These are phyloP conservation scores for Candida glaebosa DNA, from an alignment of 805 yeast species.

Conservation along the genomic window DNA sequence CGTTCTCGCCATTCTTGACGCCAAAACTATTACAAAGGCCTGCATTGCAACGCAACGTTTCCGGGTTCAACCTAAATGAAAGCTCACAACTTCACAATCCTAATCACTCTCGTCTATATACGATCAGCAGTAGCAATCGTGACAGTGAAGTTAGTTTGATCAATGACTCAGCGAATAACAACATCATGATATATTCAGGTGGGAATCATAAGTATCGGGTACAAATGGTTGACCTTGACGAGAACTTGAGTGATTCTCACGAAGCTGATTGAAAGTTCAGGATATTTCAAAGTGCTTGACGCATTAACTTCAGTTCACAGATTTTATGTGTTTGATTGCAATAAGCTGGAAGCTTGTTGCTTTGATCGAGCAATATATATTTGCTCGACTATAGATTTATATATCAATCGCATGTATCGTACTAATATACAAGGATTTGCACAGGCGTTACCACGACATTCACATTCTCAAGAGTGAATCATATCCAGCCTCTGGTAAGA, in stretches of 20 bases:
- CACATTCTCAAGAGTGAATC: too few species aligned
- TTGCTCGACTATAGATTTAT: background rate
- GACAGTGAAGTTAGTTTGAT: background rate
- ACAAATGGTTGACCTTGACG: conserved; percentile 7
- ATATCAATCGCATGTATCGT: too few species aligned
- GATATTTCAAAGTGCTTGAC: background rate
- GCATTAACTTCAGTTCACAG: too few species aligned
- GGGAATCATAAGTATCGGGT: conserved; percentile 20
- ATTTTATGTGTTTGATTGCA: too few species aligned
- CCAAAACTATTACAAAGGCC: conserved; percentile 3
- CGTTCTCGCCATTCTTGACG: conserved; percentile 14
- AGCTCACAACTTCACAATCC: conserved; percentile 6
- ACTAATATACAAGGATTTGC: too few species aligned
- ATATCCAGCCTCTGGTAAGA: too few species aligned
- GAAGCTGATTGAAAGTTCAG: background rate
- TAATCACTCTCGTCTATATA: conserved; percentile 4
- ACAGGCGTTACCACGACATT: too few species aligned
- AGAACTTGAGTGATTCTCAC: background rate
- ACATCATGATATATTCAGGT: conserved; percentile 16
- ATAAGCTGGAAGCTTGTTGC: too few species aligned
- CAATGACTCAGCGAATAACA: conserved; percentile 4
- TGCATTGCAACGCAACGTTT: conserved; percentile 7
- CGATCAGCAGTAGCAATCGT: background rate
- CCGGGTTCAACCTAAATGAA: conserved; percentile 16
- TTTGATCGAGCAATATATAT: background rate